Evolutionary conservation across 139 green algal species (phyloP).

Genomic region (Asterochloris sp.): DNA sequence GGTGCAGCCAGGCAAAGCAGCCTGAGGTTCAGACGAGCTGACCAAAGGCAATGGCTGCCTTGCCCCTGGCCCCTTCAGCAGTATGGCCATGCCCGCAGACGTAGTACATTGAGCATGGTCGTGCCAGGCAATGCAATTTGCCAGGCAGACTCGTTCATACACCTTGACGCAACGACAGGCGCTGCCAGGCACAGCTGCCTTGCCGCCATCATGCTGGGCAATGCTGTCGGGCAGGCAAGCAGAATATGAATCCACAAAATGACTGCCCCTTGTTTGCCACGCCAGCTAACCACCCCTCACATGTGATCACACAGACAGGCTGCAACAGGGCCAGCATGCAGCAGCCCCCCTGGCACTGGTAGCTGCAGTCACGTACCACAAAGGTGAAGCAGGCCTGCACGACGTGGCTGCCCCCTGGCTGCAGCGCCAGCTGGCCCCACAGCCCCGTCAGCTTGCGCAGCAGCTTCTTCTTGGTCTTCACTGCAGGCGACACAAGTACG

Average conservation of each 20-base stretch:
- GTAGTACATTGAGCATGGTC: too few species aligned
- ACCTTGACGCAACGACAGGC: too few species aligned
- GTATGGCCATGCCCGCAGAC: too few species aligned
- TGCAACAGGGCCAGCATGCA: not conserved
- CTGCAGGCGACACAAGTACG: too few species aligned
- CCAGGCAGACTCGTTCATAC: too few species aligned
- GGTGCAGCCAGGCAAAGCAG: not conserved
- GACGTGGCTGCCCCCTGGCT: constrained; percentile 38
- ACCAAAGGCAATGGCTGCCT: not conserved
- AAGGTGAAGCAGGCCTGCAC: constrained; percentile 46
- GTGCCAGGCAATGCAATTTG: too few species aligned
- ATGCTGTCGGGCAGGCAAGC: not conserved
- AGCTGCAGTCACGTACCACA: constrained; percentile 19
- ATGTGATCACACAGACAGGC: not conserved
- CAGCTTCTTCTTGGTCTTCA: constrained; percentile 44
- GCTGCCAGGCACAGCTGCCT: too few species aligned
- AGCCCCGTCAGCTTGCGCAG: constrained; percentile 40
- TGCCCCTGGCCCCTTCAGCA: not conserved
- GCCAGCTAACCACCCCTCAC: not conserved
- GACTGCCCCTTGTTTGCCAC: not conserved
- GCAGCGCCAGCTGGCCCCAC: constrained; percentile 31
- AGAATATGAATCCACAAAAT: not conserved
- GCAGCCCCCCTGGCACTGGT: not conserved
- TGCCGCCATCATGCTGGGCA: not conserved
- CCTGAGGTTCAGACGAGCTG: not conserved